Conservation (phyloP, 2,329 filamentous ascomycete genomes). For the Colletotrichum magnum region DNA sequence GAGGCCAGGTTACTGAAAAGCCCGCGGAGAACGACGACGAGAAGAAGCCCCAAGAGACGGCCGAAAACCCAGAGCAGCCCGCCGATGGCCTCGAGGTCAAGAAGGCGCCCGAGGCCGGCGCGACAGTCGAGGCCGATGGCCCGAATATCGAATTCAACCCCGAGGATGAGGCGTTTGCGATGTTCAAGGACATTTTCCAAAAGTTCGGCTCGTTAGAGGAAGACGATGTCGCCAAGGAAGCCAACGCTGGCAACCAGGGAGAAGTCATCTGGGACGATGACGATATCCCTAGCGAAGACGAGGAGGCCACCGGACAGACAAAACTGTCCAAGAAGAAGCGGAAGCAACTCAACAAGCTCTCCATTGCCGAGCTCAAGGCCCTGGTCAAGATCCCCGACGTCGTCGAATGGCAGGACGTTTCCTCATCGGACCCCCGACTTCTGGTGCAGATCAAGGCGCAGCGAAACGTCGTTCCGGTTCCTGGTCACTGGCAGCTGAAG, state of each 20-base stretch:
- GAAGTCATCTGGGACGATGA: slow-evolving; percentile 88
- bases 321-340: slow-evolving; percentile 95
- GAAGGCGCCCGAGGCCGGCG: slow-evolving; percentile 52
- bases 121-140: slow-evolving; percentile 59
- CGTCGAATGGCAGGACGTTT: slow-evolving; percentile 97
- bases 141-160: slow-evolving; percentile 75
- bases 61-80: slow-evolving; percentile 45
- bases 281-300: slow-evolving; percentile 88
- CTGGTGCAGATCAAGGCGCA: slow-evolving; percentile 96
- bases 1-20: slow-evolving; percentile 34
- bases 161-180: slow-evolving; percentile 83
- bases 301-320: slow-evolving; percentile 73
- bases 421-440: slow-evolving; percentile 88
- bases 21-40: slow-evolving; percentile 42
- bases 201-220: slow-evolving; percentile 81
- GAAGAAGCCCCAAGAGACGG: slow-evolving; percentile 46
- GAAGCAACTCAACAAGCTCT: slow-evolving; percentile 92
- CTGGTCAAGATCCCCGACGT: slow-evolving; percentile 92
- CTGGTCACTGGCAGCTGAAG: slow-evolving; percentile 94
- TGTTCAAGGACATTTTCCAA: slow-evolving; percentile 86
- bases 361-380: slow-evolving; percentile 95
- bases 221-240: slow-evolving; percentile 74
- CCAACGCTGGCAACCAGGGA: slow-evolving; percentile 81
- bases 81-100: slow-evolving; percentile 59
- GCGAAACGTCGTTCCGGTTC: slow-evolving; percentile 95